phyloP scores from a whole-genome alignment of 2,329 filamentous ascomycete genomes.

The Moelleriella libera region DNA sequence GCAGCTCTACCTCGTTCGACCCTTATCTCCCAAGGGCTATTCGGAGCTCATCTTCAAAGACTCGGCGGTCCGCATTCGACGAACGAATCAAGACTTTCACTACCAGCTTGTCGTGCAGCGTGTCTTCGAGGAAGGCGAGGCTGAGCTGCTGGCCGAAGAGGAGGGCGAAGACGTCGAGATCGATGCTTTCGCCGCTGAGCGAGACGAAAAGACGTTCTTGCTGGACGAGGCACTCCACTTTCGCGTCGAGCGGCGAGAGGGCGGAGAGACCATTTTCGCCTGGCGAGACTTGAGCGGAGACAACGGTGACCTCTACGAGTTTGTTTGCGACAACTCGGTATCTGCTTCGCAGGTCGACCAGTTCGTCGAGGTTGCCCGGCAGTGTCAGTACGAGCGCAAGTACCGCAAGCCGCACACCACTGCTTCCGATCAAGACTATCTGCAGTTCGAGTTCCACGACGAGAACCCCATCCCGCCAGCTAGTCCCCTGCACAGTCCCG shows the following conservation, averaged over 20 bases:
- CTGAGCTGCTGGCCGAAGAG: slow-evolving; percentile 79
- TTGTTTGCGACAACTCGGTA: slow-evolving; percentile 73
- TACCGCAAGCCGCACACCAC: slow-evolving; percentile 67
- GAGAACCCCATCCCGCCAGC: slow-evolving; percentile 50
- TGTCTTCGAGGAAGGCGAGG: slow-evolving; percentile 95
- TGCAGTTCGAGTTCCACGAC: slow-evolving; percentile 65
- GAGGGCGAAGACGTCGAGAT: slow-evolving; percentile 68
- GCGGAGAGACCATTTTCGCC: slow-evolving; percentile 73
- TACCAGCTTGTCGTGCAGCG: slow-evolving; percentile 95
- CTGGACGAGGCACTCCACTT: slow-evolving; percentile 89
- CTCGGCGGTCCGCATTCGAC: slow-evolving; percentile 79
- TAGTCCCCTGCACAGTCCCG: slow-evolving; percentile 46
- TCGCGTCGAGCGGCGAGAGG: slow-evolving; percentile 66
- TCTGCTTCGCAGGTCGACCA: slow-evolving; percentile 57
- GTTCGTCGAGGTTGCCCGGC: slow-evolving; percentile 70
- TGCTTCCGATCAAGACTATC: slow-evolving; percentile 68
- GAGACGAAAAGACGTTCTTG: slow-evolving; percentile 94
- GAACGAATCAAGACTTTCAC: slow-evolving; percentile 88
- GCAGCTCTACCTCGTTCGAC: slow-evolving; percentile 92
- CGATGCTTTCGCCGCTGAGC: slow-evolving; percentile 62
- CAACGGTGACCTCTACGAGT: slow-evolving; percentile 90
- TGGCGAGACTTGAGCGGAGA: slow-evolving; percentile 95
- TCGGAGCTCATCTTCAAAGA: slow-evolving; percentile 99
- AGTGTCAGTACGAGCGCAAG: slow-evolving; percentile 97
- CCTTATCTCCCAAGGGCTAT: slow-evolving; percentile 89